A percentile compares a stretch with the other conserved stretches of the same genome.
These are phyloP conservation scores for Apiotrichum domesticum DNA, from an alignment of 1,284 basidiomycete species.

Conservation along the genomic window DNA sequence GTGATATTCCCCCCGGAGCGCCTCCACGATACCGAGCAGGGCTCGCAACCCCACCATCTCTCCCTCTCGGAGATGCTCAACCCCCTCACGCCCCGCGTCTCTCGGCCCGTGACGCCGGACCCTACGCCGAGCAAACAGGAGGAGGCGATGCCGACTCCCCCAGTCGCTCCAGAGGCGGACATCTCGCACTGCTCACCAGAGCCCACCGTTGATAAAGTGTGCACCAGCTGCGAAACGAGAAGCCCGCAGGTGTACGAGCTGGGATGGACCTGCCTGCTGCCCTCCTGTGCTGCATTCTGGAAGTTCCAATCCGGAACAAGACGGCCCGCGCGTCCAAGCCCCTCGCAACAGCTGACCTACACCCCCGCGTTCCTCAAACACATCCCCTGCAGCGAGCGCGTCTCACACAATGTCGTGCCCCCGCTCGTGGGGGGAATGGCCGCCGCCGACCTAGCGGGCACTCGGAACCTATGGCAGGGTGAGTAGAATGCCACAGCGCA, in stretches of 20 bases:
- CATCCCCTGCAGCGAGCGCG: conserved; percentile 9
- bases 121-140: too few relatives aligned
- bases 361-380: conserved; percentile 18
- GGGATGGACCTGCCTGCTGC: conserved; percentile 33
- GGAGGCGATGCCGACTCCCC: too few relatives aligned
- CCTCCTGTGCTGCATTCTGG: conserved; percentile 32
- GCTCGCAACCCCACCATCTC: too few relatives aligned
- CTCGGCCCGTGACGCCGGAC: too few relatives aligned
- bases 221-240: conserved; percentile 11
- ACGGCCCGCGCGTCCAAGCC: conserved; percentile 21
- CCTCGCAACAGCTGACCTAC: conserved; percentile 26
- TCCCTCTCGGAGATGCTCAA: too few relatives aligned
- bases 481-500: neutral
- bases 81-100: too few relatives aligned
- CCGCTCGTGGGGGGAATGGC: conserved; percentile 6
- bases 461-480: conserved; percentile 25
- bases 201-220: conserved; percentile 2
- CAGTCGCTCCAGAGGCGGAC: too few relatives aligned
- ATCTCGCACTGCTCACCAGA: too few relatives aligned
- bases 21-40: too few relatives aligned
- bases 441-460: conserved; percentile 10
- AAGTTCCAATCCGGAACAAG: conserved; percentile 17
- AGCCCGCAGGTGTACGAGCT: conserved; percentile 29
- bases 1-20: too few relatives aligned
- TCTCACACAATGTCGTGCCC: conserved; percentile 31